Evolutionary conservation across 2,329 filamentous ascomycete species (phyloP).

Genomic region (Thelonectria olida): DNA sequence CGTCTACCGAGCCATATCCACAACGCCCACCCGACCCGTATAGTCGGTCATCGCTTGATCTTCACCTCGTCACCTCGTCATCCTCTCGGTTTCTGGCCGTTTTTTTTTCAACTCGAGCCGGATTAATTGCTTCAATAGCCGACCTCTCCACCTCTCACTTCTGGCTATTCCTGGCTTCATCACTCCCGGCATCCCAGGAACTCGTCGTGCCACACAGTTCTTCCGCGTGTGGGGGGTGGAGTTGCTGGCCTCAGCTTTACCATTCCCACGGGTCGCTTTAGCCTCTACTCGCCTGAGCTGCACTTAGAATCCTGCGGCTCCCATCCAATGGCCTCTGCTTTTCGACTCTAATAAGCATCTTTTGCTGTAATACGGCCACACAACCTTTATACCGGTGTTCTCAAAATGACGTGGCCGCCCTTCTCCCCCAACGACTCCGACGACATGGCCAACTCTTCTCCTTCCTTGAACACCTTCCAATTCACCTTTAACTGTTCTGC

Average conservation of each 20-base stretch:
- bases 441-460: slow-evolving; percentile 25
- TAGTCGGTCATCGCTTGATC: neutral
- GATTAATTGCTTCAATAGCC: neutral
- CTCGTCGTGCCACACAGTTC: slow-evolving; percentile 13
- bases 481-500: slow-evolving; percentile 47
- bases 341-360: neutral
- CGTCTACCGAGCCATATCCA: slow-evolving; percentile 15
- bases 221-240: slow-evolving; percentile 21
- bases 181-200: slow-evolving; percentile 5
- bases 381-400: slow-evolving; percentile 12
- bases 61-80: neutral
- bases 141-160: neutral
- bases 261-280: slow-evolving; percentile 20
- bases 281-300: slow-evolving; percentile 14
- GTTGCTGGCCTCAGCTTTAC: slow-evolving; percentile 25
- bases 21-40: slow-evolving; percentile 4
- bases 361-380: neutral
- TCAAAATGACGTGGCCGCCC: slow-evolving; percentile 27
- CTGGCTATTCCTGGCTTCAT: neutral
- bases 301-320: slow-evolving; percentile 6
- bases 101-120: neutral
- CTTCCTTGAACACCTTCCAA: slow-evolving; percentile 37
- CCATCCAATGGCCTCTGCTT: slow-evolving; percentile 17
- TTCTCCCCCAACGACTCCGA: slow-evolving; percentile 19
- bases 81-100: neutral